Conservation (phyloP, 2,329 filamentous ascomycete genomes). For the Plectosphaerella sp. region DNA sequence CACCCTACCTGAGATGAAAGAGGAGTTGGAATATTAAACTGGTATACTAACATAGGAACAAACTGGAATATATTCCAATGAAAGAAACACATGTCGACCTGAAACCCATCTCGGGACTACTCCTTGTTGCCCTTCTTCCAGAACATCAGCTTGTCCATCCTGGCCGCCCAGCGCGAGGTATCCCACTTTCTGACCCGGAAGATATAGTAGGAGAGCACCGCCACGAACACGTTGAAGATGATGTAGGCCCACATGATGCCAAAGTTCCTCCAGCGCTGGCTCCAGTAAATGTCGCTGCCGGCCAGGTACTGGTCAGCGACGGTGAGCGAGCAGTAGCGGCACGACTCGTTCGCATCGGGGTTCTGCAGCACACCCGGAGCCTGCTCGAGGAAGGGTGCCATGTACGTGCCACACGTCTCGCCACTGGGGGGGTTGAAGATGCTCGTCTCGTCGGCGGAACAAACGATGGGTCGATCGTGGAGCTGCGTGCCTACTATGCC, state of each 20-base stretch:
- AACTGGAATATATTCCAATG: neutral
- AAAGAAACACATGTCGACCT: neutral
- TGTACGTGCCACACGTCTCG: constrained; percentile 61
- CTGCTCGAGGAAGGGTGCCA: constrained; percentile 46
- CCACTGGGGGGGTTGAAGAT: constrained; percentile 60
- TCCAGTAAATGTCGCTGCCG: constrained; percentile 41
- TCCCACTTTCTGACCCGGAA: constrained; percentile 46
- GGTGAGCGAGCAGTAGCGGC: constrained; percentile 62
- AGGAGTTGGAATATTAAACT: neutral
- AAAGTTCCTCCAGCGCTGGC: constrained; percentile 63
- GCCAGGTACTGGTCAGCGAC: constrained; percentile 58
- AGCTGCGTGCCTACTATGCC: constrained; percentile 66
- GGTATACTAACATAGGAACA: neutral
- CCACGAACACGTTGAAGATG: constrained; percentile 55
- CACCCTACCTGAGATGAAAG: neutral
- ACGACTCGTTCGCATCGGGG: constrained; percentile 47
- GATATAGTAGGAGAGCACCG: constrained; percentile 58
- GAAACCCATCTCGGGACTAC: too few relatives aligned
- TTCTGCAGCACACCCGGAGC: constrained; percentile 60
- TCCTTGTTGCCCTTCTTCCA: neutral
- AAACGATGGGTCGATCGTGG: constrained; percentile 46
- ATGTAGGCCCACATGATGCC: constrained; percentile 67
- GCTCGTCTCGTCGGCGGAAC: constrained; percentile 52
- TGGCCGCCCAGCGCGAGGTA: neutral
- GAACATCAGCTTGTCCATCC: neutral